Evolutionary conservation across 805 yeast species (phyloP).

Genomic region (Kazachstania kunashirensis): DNA sequence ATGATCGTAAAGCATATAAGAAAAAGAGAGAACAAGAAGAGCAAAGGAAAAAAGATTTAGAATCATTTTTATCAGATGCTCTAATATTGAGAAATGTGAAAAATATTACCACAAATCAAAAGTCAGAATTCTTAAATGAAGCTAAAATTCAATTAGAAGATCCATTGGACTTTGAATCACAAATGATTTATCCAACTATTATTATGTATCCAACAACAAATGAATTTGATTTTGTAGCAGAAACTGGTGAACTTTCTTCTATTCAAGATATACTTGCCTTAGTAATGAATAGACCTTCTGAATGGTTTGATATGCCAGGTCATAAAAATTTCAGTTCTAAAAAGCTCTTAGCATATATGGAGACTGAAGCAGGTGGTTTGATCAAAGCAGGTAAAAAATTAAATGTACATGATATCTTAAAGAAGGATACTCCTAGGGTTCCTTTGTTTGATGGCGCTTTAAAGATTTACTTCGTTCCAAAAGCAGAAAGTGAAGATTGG

Average conservation of each 20-base stretch:
- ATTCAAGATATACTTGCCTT: conserved; percentile 52
- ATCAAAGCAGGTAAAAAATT: conserved; percentile 76
- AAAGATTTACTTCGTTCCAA: conserved; percentile 73
- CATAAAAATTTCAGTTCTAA: conserved; percentile 50
- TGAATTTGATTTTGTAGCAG: conserved; percentile 74
- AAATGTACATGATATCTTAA: conserved; percentile 52
- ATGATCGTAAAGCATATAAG: conserved; percentile 27
- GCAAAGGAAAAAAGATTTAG: conserved; percentile 32
- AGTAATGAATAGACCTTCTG: conserved; percentile 55
- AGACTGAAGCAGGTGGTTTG: conserved; percentile 73
- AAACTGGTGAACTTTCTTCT: conserved; percentile 62
- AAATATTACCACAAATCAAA: conserved; percentile 40
- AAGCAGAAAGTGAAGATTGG: conserved; percentile 56
- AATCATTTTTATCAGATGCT: conserved; percentile 46
- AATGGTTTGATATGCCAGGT: conserved; percentile 54
- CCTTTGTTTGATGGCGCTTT: conserved; percentile 71
- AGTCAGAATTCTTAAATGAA: conserved; percentile 47
- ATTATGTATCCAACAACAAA: conserved; percentile 73
- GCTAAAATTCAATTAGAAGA: conserved; percentile 53
- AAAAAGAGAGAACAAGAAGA: conserved; percentile 13
- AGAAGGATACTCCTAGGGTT: conserved; percentile 50
- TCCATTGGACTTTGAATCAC: conserved; percentile 59
- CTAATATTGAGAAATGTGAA: conserved; percentile 48
- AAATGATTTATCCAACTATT: conserved; percentile 71
- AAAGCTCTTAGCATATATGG: conserved; percentile 67